Base-by-base conservation (phyloP, 768 basidiomycete species). In the Suillus hirtellus region DNA sequence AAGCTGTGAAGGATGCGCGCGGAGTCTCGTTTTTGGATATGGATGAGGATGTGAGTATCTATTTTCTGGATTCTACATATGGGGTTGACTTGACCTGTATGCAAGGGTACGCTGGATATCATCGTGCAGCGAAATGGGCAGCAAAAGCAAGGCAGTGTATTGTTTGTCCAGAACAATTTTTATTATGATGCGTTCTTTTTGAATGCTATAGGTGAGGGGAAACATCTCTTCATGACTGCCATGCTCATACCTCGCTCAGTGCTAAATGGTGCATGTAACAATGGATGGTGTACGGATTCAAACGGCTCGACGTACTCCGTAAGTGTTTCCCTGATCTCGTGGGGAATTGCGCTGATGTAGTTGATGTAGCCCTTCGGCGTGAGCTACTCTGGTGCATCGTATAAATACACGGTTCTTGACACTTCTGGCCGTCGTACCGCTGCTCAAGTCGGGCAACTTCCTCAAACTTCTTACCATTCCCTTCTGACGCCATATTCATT, bases 141-240 rank as follows among this genome's bases (percentile, higher is more conserved):
- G 4, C 85, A 87, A 59, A 84, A 84, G 2, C 78, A 77, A 50
- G 89, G 89, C 15, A 86, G 82, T 46, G 77, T 93, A 19, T 70
- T 86, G 5, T 96, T 99, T 71, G 80, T 99, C 55, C 95, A 96
- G 77, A 99, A 99, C 71, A 99, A 98, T 74, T 93, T 96, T 70
- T 99, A 96, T 70, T 95, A 95, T 71, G 97, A 99, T 67, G 96
- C 97, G 0, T 99, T 99, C 81, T 99, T 99, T 85, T 81, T 99
- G 60, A 98, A 98, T 72, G 94, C 97, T 2, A 92, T 95, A 49
- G 90, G 96, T 96, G 49, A 50, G 21, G 15, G 27, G 14, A 31
- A 17, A 35, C 9, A 49, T 14, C 7, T 7, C 46, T 27, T 27
- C 19, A 35, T 44, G 38, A 50, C 34, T 43, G 47, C 60, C 31